Base-by-base conservation (phyloP, 495 filamentous ascomycete species). In the Monascus purpureus region DNA sequence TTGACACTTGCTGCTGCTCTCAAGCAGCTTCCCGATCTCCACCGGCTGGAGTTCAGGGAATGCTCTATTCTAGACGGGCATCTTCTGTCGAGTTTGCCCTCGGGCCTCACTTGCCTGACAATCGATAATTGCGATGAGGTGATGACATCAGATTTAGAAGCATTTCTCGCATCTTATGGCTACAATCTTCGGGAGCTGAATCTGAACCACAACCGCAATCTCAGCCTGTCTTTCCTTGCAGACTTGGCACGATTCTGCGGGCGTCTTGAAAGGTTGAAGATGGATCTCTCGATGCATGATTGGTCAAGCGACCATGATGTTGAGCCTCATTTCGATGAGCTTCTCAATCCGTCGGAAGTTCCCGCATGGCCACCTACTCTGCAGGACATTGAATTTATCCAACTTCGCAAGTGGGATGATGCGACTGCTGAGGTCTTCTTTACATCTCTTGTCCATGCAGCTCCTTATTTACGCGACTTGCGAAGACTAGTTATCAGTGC, bases 301-400 rank as follows among this genome's bases (percentile, higher is more conserved):
- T 43, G 46, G n/a, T 62, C 65, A 13, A 67, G 53, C 17, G 78
- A 64, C 46, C 65, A 69, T 29, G 79, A 88, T 38, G 68, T 75
- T 0, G 74, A 83, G 18, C 82, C 83, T 2, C 67, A 69, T 32
- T 93, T 82, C 38, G 55, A 71, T 0, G 51, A 67, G 1, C 61
- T 93, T 9, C 61, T 93, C 9, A 41, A 43, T 8, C 45, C 55
- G 2, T 55, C 59, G 3, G 67, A 88, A 37, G 50, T 74, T 7
- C 84, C 86, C 0, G 68, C 64, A 0, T 94, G 86, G 86, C 85
- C 86, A 6, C 44, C 52, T 13, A 73, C 57, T 0, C 56, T 94
- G 2, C 72, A 70, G 38, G 55, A 61, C 2, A 65, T 94, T 17
- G 80, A 92, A 43, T 55, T 94, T 13, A 58, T 68, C 8, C 72